phyloP scores from a whole-genome alignment of 768 basidiomycete genomes.

The Podaxis sp. region DNA sequence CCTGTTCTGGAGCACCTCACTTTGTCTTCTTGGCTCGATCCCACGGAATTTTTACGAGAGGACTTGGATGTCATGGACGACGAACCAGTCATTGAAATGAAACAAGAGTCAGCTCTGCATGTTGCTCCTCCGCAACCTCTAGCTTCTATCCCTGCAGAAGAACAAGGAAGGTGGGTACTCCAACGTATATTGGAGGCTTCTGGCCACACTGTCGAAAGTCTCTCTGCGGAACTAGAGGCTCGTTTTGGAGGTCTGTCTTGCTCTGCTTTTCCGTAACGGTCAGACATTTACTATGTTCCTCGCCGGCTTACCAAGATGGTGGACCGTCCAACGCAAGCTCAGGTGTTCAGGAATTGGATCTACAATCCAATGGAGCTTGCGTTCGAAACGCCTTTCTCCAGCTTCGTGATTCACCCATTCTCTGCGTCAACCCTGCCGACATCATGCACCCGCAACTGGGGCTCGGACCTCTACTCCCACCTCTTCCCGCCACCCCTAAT shows the following conservation, averaged over 20 bases:
- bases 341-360: not conserved
- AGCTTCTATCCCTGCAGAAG: not conserved
- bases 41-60: conserved; percentile 21
- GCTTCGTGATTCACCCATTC: conserved; percentile 14
- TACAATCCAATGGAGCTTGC: conserved; percentile 13
- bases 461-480: not conserved
- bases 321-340: not conserved
- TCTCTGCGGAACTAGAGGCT: conserved; percentile 17
- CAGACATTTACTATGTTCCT: not conserved
- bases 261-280: not conserved
- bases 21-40: conserved; percentile 23
- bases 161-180: conserved; percentile 4
- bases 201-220: conserved; percentile 12
- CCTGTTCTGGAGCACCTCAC: not conserved
- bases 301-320: conserved; percentile 10
- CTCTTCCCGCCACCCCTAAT: not conserved
- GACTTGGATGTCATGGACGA: conserved; percentile 13
- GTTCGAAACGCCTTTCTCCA: conserved; percentile 25
- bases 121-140: not conserved
- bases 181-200: conserved; percentile 8
- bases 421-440: conserved; percentile 33
- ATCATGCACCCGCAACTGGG: conserved; percentile 24
- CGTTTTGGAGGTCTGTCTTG: conserved; percentile 9
- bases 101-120: not conserved
- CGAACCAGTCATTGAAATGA: not conserved